Conservation (phyloP, 2,329 filamentous ascomycete genomes). For the Pseudogymnoascus sp. region DNA sequence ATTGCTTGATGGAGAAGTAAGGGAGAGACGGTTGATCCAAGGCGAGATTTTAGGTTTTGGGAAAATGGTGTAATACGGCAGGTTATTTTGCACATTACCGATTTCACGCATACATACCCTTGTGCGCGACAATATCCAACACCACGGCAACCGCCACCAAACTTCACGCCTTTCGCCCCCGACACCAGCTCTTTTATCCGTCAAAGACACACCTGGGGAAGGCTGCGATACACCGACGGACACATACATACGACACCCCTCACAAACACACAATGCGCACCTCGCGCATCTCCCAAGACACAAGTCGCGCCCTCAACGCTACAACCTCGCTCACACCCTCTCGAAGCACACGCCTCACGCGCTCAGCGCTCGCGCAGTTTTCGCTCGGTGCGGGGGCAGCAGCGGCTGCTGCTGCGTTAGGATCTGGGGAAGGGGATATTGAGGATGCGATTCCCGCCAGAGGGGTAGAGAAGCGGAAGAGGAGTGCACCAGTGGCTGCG, state of each 20-base stretch:
- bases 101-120: not conserved
- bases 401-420: constrained; percentile 19
- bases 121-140: not conserved
- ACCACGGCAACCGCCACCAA: not conserved
- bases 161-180: not conserved
- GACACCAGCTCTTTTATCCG: not conserved
- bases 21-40: not conserved
- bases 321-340: constrained; percentile 32
- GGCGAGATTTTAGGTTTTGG: not conserved
- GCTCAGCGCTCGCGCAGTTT: constrained; percentile 44
- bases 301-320: constrained; percentile 47
- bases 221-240: not conserved
- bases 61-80: too few relatives aligned
- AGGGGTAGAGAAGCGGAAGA: constrained; percentile 18
- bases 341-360: constrained; percentile 40
- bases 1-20: not conserved
- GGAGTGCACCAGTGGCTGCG: constrained; percentile 16
- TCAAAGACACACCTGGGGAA: not conserved
- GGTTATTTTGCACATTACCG: not conserved
- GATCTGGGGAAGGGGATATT: constrained; percentile 37
- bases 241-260: not conserved
- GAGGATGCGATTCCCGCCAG: constrained; percentile 43
- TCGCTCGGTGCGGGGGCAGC: constrained; percentile 26
- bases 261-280: constrained; percentile 30
- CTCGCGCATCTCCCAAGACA: constrained; percentile 52